Base-by-base conservation (phyloP, 2,329 filamentous ascomycete genomes). In the Trichoderma arundinaceum region DNA sequence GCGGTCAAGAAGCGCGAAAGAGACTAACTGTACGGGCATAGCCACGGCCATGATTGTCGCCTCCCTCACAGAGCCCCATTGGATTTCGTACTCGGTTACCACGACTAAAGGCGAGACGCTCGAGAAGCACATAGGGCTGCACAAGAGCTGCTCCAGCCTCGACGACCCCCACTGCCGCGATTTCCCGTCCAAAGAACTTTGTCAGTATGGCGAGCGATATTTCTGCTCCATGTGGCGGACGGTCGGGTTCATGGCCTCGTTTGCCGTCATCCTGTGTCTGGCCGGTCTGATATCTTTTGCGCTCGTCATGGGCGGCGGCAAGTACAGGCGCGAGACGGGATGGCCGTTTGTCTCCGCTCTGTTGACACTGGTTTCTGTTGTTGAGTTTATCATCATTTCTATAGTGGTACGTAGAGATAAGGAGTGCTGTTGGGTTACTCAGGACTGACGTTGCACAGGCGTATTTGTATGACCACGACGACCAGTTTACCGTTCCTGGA, bases 191-290 rank as follows among this genome's bases (percentile, higher is more conserved):
- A 71, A 71, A 19, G 72, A 76, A 38, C 66, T 78, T 28, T 80
- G 78, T 66, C 72, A 74, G 28, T 71, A 73, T 41, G 76, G 72
- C 32, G 86, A 89, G 71, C 84, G 87, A 59, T 87, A 88, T 73
- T 97, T 98, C 79, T 98, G 95, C 82, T 90, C 88, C 72, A 90
- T 96, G 84, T 99, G 94, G 94, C 86, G 91, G 66, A 92, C 88
- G 32, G 88, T 92, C 41, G 93, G 92, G 28, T 98, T 97, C 78
- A 79, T 97, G 69, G 92, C 96, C 81, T 91, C 89, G 60, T 91
- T 97, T 72, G 86, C 91, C 7, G 86, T 92, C 43, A 88, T 97
- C n/a, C 76, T 95, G 44, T 90, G 96, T 77, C 85, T 95, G 46
- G 92, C 90, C 64, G 88, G 88, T 7, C 78, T 96, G n/a, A 88